These are phyloP conservation scores for Fulvia fulva DNA, from an alignment of 2,329 filamentous ascomycete genomes.

Conservation along the genomic window DNA sequence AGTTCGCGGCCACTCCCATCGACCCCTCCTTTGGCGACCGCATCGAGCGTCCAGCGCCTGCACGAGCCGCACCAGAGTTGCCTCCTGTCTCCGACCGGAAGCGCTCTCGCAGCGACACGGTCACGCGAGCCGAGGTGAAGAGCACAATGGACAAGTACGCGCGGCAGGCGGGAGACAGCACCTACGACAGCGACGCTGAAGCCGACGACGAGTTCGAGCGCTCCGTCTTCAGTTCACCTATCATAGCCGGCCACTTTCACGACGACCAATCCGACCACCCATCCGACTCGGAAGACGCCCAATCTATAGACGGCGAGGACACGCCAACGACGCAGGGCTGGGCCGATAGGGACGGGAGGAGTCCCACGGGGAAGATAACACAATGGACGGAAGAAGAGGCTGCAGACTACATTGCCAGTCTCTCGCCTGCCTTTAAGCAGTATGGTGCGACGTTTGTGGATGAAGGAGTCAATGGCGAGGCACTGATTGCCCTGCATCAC, in stretches of 20 bases:
- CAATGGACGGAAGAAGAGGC: conserved; percentile 84
- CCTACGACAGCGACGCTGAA: conserved; percentile 73
- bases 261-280: conserved; percentile 62
- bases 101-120: conserved; percentile 15
- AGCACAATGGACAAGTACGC: conserved; percentile 33
- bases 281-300: conserved; percentile 45
- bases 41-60: conserved; percentile 4
- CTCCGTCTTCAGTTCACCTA: conserved; percentile 62
- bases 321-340: conserved; percentile 64
- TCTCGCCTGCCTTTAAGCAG: conserved; percentile 31
- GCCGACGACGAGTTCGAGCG: conserved; percentile 81
- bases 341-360: conserved; percentile 35
- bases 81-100: conserved; percentile 13
- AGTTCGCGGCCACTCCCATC: conserved; percentile 31
- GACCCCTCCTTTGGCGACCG: conserved; percentile 27
- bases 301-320: conserved; percentile 53
- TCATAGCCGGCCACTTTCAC: conserved; percentile 57
- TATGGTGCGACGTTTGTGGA: conserved; percentile 53
- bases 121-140: conserved; percentile 9
- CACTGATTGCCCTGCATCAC: conserved; percentile 80
- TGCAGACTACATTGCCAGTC: conserved; percentile 71
- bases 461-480: conserved; percentile 91
- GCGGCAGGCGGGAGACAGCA: conserved; percentile 28
- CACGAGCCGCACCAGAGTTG: conserved; percentile 12
- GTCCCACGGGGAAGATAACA: conserved; percentile 71